Conservation (phyloP, 176 grass and related monocot genomes). For the Bonia amplexicaulis region DNA sequence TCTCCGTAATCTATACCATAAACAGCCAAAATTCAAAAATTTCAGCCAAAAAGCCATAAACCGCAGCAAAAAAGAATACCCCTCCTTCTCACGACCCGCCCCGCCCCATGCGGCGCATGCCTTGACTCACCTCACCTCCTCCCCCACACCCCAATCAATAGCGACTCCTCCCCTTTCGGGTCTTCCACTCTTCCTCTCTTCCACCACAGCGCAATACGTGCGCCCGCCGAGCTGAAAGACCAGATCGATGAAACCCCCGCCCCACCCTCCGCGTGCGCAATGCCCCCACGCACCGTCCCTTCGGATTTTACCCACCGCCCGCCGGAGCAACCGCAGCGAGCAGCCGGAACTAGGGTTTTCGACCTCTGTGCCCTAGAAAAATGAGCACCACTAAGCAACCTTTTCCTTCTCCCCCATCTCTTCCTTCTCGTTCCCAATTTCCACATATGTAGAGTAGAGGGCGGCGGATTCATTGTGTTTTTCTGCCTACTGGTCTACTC, state of each 20-base stretch:
- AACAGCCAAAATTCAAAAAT: no score
- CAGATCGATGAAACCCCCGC: neutral
- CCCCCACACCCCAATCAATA: no score
- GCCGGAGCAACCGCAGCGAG: neutral
- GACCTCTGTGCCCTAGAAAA: neutral
- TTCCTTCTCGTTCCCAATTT: neutral
- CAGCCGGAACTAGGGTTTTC: neutral
- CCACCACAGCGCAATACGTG: no score
- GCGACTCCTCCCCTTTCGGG: neutral
- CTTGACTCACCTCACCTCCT: no score
- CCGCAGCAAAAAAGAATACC: no score
- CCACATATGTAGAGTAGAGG: neutral
- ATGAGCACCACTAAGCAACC: neutral
- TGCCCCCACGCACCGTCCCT: neutral
- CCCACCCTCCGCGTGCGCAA: no score
- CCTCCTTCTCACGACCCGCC: neutral
- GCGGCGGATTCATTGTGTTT: neutral
- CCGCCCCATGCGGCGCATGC: neutral
- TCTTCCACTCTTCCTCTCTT: neutral
- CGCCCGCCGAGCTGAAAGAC: neutral
- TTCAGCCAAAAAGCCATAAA: no score
- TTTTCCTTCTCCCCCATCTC: neutral
- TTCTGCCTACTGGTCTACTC: no score
- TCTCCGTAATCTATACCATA: no score
- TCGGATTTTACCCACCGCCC: neutral